Evolutionary conservation across 2,329 filamentous ascomycete genomes (phyloP).

Genomic region (Trichoderma pleuroti): DNA sequence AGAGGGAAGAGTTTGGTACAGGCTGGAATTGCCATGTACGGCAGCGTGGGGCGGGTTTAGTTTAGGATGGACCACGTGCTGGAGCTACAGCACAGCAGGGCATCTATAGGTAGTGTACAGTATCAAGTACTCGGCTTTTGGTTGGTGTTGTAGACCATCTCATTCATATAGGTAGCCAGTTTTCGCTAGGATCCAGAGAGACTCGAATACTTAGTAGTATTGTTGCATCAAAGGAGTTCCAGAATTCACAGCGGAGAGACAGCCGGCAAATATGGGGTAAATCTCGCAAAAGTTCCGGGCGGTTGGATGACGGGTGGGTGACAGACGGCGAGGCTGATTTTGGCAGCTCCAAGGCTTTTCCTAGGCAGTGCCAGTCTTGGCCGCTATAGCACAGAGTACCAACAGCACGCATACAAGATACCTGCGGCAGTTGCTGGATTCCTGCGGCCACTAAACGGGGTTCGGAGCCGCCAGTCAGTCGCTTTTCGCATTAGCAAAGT

Average conservation of each 20-base stretch:
- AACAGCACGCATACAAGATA: not conserved
- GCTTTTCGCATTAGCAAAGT: not conserved
- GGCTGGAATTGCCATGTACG: not conserved
- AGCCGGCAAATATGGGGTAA: conserved; percentile 3
- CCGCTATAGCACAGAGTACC: not conserved
- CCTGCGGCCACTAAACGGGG: not conserved
- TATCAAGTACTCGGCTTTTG: not conserved
- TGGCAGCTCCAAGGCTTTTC: not conserved
- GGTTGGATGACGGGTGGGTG: not conserved
- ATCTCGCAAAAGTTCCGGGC: not conserved
- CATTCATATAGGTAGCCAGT: not conserved
- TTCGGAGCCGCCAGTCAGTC: not conserved
- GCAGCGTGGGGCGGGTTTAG: not conserved
- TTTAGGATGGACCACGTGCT: not conserved
- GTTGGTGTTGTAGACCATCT: not conserved
- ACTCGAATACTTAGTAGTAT: not conserved
- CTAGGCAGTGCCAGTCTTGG: not conserved
- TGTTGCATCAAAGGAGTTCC: not conserved
- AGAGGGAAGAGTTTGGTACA: not conserved
- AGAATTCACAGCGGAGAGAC: not conserved
- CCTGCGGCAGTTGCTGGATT: not conserved
- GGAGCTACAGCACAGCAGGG: not conserved
- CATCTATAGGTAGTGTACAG: no score
- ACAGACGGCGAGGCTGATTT: not conserved
- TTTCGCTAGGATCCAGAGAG: not conserved